A percentile compares a stretch with the other conserved stretches of the same genome.
These are phyloP conservation scores for Croton laevigatus DNA, from an alignment of 441 rosid species.

Conservation along the genomic window DNA sequence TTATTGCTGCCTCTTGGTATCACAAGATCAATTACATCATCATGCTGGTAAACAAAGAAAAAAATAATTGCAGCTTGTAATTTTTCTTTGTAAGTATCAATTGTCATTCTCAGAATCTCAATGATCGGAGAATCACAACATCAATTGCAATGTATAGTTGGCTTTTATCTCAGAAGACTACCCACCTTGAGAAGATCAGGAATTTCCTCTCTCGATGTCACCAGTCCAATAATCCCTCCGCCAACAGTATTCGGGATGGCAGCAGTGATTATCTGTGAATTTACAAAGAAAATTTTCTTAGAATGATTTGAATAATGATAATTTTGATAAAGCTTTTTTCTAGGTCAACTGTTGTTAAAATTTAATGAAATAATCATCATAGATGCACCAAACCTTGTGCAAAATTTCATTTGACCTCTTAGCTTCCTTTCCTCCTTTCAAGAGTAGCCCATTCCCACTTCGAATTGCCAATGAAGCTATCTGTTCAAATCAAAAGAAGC, in stretches of 20 bases:
- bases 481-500: constrained; percentile 40
- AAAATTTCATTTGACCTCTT: constrained; percentile 85
- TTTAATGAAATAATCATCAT: constrained; percentile 14
- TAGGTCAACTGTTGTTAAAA: background rate
- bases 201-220: constrained; percentile 94
- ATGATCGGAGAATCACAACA: background rate
- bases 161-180: constrained; percentile 15
- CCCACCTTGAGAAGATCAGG: constrained; percentile 91
- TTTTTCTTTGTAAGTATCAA: constrained; percentile 6
- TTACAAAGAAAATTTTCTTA: constrained; percentile 10
- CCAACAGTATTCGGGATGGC: constrained; percentile 81
- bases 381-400: constrained; percentile 61
- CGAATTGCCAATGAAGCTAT: constrained; percentile 94
- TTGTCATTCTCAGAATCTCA: constrained; percentile 15
- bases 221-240: constrained; percentile 80
- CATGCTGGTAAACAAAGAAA: constrained; percentile 62
- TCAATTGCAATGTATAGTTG: background rate
- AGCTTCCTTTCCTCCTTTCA: constrained; percentile 99
- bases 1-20: constrained; percentile 99
- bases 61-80: constrained; percentile 21
- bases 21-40: constrained; percentile 97
- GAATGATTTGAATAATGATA: background rate
- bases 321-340: background rate
- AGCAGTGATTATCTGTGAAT: constrained; percentile 71
- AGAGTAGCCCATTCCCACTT: constrained; percentile 90